phyloP scores from a whole-genome alignment of 2,329 filamentous ascomycete species.

The Ramichloridium luteum region DNA sequence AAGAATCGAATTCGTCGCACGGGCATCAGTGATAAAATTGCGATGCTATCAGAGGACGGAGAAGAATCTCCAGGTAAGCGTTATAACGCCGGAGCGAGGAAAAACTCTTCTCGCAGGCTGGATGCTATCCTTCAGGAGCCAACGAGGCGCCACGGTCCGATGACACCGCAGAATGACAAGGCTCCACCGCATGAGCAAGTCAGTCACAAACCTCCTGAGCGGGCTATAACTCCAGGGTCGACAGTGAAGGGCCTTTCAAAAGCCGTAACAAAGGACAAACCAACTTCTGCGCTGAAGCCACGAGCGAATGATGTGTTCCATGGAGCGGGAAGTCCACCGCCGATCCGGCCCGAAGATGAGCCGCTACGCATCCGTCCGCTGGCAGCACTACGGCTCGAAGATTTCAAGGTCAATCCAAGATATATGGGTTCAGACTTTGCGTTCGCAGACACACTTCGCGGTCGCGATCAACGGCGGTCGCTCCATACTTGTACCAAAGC shows the following conservation, averaged over 20 bases:
- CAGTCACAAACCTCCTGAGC: too few species aligned
- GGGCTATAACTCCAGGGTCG: constrained; percentile 8
- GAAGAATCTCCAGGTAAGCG: constrained; percentile 8
- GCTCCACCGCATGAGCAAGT: too few species aligned
- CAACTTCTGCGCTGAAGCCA: background rate
- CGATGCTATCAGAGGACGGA: constrained; percentile 21
- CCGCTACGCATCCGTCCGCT: constrained; percentile 48
- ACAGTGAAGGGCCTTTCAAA: constrained; percentile 4
- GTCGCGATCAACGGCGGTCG: constrained; percentile 54
- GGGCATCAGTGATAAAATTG: constrained; percentile 11
- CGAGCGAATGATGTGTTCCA: background rate
- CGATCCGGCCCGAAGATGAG: constrained; percentile 24
- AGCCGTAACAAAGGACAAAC: constrained; percentile 2
- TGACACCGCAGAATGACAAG: too few species aligned
- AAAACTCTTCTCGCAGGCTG: constrained; percentile 12
- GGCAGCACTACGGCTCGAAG: constrained; percentile 47
- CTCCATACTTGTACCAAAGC: constrained; percentile 62
- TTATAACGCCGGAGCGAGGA: background rate
- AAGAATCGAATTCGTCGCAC: constrained; percentile 5
- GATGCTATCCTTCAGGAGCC: constrained; percentile 14
- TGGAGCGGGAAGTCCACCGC: constrained; percentile 14
- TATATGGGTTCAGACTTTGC: constrained; percentile 63
- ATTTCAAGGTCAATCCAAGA: constrained; percentile 73
- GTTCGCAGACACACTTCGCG: constrained; percentile 62
- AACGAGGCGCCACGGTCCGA: too few species aligned